Conservation (phyloP, 495 filamentous ascomycete genomes). For the Penicillium manginii region DNA sequence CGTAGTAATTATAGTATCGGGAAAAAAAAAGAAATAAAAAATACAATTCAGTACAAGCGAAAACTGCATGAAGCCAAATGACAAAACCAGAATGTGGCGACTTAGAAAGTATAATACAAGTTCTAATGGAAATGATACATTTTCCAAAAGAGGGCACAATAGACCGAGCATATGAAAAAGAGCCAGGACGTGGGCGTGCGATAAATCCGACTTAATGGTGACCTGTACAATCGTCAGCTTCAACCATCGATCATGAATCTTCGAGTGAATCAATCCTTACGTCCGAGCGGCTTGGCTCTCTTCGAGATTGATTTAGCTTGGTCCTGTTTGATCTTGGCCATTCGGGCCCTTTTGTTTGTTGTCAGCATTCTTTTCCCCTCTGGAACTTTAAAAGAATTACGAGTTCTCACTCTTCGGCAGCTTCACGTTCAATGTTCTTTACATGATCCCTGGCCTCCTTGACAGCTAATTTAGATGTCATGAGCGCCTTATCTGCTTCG, state of each 20-base stretch:
- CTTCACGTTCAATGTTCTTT: conserved; percentile 63
- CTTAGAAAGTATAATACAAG: too few relatives aligned
- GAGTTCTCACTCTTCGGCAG: conserved; percentile 57
- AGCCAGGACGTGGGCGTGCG: too few relatives aligned
- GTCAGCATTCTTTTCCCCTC: neutral
- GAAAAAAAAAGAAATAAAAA: neutral
- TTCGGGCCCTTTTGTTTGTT: conserved; percentile 39
- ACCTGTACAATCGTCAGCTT: conserved; percentile 49
- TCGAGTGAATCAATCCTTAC: conserved; percentile 53
- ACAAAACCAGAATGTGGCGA: too few relatives aligned
- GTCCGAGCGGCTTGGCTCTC: conserved; percentile 65
- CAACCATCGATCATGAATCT: conserved; percentile 40
- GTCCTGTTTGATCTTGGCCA: conserved; percentile 68
- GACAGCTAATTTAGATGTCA: conserved; percentile 58
- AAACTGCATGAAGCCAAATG: neutral
- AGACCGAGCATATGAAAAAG: too few relatives aligned
- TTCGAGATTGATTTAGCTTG: conserved; percentile 65
- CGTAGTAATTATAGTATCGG: neutral
- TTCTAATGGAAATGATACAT: too few relatives aligned
- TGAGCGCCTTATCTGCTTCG: conserved; percentile 64
- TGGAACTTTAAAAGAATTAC: neutral
- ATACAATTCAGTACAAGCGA: neutral
- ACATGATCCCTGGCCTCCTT: conserved; percentile 65
- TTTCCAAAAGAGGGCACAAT: too few relatives aligned
- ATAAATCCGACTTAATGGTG: neutral